These are phyloP conservation scores for Paxillus rubicundulus DNA, from an alignment of 768 basidiomycete species.

Conservation along the genomic window DNA sequence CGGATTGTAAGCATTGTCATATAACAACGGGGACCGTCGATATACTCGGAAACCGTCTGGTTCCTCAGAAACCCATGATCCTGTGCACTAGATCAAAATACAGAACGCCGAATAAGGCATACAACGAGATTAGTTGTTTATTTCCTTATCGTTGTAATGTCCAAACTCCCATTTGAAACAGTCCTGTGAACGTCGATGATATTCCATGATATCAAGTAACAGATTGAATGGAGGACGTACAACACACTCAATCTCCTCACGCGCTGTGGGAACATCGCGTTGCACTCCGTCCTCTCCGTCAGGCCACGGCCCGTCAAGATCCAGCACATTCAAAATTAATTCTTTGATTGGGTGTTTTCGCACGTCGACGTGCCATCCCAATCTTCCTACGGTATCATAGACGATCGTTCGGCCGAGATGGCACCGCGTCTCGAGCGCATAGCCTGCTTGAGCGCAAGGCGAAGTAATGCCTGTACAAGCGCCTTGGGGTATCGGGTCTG, in stretches of 20 bases:
- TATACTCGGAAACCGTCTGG: constrained; percentile 2
- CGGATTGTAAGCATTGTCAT: background rate
- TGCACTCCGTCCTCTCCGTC: constrained; percentile 34
- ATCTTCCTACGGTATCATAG: constrained; percentile 64
- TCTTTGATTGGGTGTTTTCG: constrained; percentile 54
- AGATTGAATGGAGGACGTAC: constrained; percentile 34
- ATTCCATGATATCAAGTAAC: background rate
- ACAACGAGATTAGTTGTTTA: background rate
- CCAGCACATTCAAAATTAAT: constrained; percentile 53
- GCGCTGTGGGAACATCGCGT: constrained; percentile 54
- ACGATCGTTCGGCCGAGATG: constrained; percentile 63
- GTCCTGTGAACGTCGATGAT: constrained; percentile 44
- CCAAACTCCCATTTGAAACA: constrained; percentile 79
- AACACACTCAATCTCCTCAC: constrained; percentile 62
- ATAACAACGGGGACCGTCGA: background rate
- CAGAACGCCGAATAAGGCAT: background rate
- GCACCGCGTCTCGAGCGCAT: constrained; percentile 59
- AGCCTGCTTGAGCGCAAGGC: constrained; percentile 61
- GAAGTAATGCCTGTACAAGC: constrained; percentile 50
- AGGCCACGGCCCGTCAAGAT: constrained; percentile 42
- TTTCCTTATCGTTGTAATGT: constrained; percentile 35
- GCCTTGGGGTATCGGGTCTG: constrained; percentile 68
- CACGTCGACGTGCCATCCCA: constrained; percentile 60
- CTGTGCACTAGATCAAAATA: constrained; percentile 4
- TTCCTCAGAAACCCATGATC: background rate